phyloP scores from a whole-genome alignment of 371 early-diverging fungal species.

The Mucor saturninus region DNA sequence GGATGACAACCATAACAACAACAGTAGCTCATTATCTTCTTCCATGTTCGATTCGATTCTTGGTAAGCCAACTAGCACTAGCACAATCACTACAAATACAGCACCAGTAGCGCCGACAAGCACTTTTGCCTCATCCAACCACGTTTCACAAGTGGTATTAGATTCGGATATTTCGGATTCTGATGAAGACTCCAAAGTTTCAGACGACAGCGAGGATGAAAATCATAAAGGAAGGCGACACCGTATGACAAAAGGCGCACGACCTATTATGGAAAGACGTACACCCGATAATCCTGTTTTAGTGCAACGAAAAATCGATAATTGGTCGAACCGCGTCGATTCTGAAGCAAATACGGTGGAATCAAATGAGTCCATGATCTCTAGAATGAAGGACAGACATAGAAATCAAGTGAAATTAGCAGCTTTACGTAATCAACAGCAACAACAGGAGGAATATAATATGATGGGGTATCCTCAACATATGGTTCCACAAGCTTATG shows the following conservation, averaged over 20 bases:
- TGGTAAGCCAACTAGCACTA: slow-evolving; percentile 1
- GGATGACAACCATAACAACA: slow-evolving; percentile 11
- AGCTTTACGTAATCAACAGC: slow-evolving; percentile 42
- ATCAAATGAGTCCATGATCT: slow-evolving; percentile 41
- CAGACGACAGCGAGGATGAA: slow-evolving; percentile 27
- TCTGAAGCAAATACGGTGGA: slow-evolving; percentile 37
- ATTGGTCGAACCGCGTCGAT: slow-evolving; percentile 43
- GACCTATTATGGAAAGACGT: slow-evolving; percentile 50
- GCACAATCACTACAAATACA: neutral
- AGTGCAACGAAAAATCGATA: slow-evolving; percentile 45
- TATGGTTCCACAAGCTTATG: slow-evolving; percentile 34
- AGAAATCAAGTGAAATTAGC: slow-evolving; percentile 46
- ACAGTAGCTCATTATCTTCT: slow-evolving; percentile 14
- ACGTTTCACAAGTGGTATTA: slow-evolving; percentile 34
- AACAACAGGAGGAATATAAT: slow-evolving; percentile 17
- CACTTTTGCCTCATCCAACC: slow-evolving; percentile 5
- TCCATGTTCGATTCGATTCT: slow-evolving; percentile 45
- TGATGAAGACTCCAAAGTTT: slow-evolving; percentile 26
- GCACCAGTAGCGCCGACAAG: slow-evolving; percentile 6
- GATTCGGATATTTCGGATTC: slow-evolving; percentile 53
- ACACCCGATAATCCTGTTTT: slow-evolving; percentile 39
- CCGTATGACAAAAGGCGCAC: slow-evolving; percentile 37
- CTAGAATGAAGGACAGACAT: slow-evolving; percentile 52
- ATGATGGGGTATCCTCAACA: slow-evolving; percentile 11
- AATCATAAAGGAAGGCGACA: slow-evolving; percentile 10